Evolutionary conservation across 768 basidiomycete species (phyloP).

Genomic region (Mycena leptocephala): DNA sequence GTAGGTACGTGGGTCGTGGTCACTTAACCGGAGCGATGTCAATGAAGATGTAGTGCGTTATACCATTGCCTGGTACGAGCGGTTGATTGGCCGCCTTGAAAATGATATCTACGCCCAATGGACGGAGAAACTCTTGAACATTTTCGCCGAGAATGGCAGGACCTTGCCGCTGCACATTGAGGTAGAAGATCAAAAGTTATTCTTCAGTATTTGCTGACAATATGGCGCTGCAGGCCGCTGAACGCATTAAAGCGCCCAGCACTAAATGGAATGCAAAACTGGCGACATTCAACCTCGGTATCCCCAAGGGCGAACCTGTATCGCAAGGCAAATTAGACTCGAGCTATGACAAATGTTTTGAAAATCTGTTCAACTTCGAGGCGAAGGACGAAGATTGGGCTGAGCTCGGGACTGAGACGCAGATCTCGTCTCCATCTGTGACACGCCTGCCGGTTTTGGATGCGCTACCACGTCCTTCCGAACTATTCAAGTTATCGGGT

Average conservation of each 20-base stretch:
- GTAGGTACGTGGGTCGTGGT: conserved; percentile 25
- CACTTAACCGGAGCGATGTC: background rate
- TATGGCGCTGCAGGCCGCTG: conserved; percentile 44
- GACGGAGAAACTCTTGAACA: conserved; percentile 53
- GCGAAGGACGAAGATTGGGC: conserved; percentile 52
- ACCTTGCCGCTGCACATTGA: conserved; percentile 46
- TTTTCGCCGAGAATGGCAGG: conserved; percentile 37
- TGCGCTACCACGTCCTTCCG: conserved; percentile 48
- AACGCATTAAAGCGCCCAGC: conserved; percentile 40
- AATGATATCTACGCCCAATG: conserved; percentile 50
- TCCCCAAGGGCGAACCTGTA: conserved; percentile 50
- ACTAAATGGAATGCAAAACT: conserved; percentile 48
- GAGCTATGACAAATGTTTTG: conserved; percentile 55
- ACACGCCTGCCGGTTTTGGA: conserved; percentile 47
- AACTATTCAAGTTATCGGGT: conserved; percentile 48
- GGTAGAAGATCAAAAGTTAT: no score
- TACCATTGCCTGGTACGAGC: conserved; percentile 53
- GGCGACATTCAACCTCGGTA: conserved; percentile 49
- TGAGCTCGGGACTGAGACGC: conserved; percentile 41
- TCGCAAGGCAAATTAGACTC: conserved; percentile 45
- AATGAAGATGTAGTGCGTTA: conserved; percentile 35
- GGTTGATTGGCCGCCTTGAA: conserved; percentile 52
- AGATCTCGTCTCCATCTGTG: conserved; percentile 12
- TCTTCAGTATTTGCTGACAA: no score
- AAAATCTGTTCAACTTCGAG: conserved; percentile 43